Conservation (phyloP, 1,284 basidiomycete genomes). For the Austroboletus novae-zelandiae region DNA sequence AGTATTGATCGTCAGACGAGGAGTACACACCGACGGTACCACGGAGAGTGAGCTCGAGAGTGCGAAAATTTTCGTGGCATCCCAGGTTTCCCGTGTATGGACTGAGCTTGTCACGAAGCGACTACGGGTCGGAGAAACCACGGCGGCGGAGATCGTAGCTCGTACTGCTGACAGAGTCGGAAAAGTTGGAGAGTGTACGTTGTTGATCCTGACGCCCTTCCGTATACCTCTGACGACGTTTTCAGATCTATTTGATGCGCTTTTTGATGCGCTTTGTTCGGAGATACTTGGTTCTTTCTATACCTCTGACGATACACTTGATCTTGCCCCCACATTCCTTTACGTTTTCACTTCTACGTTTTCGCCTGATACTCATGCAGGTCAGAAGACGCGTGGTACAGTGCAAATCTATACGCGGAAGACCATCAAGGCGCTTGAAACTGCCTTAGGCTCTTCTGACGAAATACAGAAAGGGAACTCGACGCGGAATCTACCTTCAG, state of each 20-base stretch:
- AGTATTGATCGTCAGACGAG: constrained; percentile 52
- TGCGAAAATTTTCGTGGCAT: constrained; percentile 34
- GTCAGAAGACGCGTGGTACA: constrained; percentile 25
- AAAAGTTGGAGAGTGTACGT: constrained; percentile 43
- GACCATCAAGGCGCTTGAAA: constrained; percentile 32
- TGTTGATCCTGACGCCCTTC: neutral
- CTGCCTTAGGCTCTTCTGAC: constrained; percentile 10
- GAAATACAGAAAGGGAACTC: neutral
- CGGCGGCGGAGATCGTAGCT: constrained; percentile 45
- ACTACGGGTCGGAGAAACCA: constrained; percentile 47
- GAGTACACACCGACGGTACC: constrained; percentile 5
- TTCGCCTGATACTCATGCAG: constrained; percentile 23
- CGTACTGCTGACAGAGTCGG: constrained; percentile 43
- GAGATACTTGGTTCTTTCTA: constrained; percentile 9
- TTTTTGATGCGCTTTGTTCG: constrained; percentile 42
- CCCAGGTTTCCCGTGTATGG: constrained; percentile 52
- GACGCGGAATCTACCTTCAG: constrained; percentile 7
- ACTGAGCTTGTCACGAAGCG: constrained; percentile 40
- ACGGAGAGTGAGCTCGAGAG: constrained; percentile 12
- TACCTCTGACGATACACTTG: constrained; percentile 15
- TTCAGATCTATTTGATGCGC: constrained; percentile 43
- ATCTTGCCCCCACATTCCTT: constrained; percentile 42
- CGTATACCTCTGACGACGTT: constrained; percentile 33
- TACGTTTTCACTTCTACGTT: constrained; percentile 40
- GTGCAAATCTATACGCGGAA: constrained; percentile 29